Conservation (phyloP, 2,329 filamentous ascomycete species). For the Ceratocystis alfenasii region DNA sequence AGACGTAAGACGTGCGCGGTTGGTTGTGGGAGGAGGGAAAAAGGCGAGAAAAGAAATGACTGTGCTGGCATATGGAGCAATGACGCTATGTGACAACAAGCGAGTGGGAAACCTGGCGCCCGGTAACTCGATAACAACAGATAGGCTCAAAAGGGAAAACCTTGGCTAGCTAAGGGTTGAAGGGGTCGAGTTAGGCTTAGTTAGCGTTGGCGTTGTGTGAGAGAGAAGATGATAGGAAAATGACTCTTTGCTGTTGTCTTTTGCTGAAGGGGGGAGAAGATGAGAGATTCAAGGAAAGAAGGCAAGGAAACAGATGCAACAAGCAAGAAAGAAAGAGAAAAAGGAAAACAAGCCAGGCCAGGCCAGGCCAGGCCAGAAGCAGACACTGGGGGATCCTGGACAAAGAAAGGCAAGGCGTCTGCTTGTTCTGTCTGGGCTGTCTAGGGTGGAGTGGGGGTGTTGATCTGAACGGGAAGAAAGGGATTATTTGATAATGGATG, state of each 20-base stretch:
- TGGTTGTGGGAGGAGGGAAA: too few species aligned
- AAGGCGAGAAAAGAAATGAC: not conserved
- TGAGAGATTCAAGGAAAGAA: not conserved
- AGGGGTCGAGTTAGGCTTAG: not conserved
- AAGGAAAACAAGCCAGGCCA: too few species aligned
- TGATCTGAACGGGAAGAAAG: too few species aligned
- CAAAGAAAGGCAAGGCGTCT: not conserved
- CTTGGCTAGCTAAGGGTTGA: not conserved
- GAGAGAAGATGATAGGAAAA: not conserved
- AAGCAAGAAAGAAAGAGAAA: not conserved
- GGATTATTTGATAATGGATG: too few species aligned
- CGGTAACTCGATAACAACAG: not conserved
- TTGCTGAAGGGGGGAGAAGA: not conserved
- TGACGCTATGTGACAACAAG: constrained; percentile 11
- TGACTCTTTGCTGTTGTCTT: not conserved
- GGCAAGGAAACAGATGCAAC: not conserved
- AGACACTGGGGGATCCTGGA: too few species aligned
- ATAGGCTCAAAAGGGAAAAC: constrained; percentile 3
- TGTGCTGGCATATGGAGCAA: constrained; percentile 8
- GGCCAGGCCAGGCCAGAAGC: too few species aligned
- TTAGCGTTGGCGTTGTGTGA: not conserved
- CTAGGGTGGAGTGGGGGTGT: too few species aligned
- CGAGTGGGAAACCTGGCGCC: constrained; percentile 2
- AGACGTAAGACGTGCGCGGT: too few species aligned
- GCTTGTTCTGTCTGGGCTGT: too few species aligned